Base-by-base conservation (phyloP, 2,329 filamentous ascomycete genomes). In the Leptosphaerulina australis region DNA sequence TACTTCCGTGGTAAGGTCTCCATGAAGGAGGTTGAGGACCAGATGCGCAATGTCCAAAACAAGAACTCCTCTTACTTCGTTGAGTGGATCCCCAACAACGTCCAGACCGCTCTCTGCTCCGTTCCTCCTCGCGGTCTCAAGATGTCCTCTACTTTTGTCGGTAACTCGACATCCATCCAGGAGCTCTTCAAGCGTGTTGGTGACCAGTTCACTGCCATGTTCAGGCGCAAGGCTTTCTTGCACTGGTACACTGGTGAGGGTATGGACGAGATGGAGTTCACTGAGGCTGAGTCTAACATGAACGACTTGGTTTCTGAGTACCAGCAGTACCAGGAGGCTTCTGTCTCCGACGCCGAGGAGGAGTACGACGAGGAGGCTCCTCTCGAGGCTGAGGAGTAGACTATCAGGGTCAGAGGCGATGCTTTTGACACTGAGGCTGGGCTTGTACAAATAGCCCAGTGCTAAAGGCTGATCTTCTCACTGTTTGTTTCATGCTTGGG, bases 241-340 rank as follows among this genome's bases (percentile, higher is more conserved):
- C 94, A 97, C 84, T 99, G 94, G 94, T 99, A 99, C 83, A 99
- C 94, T 86, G 92, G 92, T 75, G 94, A 99, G 86, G 94, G 94
- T 82, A 99, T 99, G 94, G 94, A 99, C 81, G 94, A 99, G 88
- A 97, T 99, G 94, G 94, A 99, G 83, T 99, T 99, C 84, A 99
- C 94, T 75, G 94, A 99, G 86, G 94, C 94, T 69, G 94, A 99
- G 88, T 96, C 90, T 81, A 99, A 99, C 85, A 97, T 99, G 94
- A 97, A 99, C 84, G 94, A 99, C 79, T 83, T 99, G 75, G 93
- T 99, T 71, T 96, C 91, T 57, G 94, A 99, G 80, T 99, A 99
- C 84, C 94, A 97, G 86, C 94, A 99, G 81, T 99, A 99, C 87
- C 94, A 99, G 86, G 94, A 99, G 79, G 94, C 94, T 76, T 90